Percentiles rank a stretch among this genome's conserved stretches.
These are phyloP conservation scores for Ceratocystiopsis minuta DNA, from an alignment of 2,329 filamentous ascomycete genomes.

Conservation along the genomic window DNA sequence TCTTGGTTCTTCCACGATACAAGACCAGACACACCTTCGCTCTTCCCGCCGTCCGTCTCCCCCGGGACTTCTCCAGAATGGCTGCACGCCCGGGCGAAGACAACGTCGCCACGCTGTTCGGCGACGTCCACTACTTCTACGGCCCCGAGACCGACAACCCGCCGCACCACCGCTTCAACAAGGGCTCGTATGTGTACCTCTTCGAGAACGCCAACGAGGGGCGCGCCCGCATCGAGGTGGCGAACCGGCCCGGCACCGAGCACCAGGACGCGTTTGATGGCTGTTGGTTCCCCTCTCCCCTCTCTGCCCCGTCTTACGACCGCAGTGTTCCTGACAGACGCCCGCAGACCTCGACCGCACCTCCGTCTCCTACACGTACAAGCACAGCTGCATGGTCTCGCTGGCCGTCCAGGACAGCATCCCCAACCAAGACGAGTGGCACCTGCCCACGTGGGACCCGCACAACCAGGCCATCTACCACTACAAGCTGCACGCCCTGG, in stretches of 20 bases:
- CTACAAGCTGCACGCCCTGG: constrained; percentile 57
- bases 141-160: constrained; percentile 46
- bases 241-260: constrained; percentile 54
- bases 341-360: constrained; percentile 44
- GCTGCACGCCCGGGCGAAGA: constrained; percentile 27
- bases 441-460: constrained; percentile 54
- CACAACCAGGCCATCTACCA: constrained; percentile 61
- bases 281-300: constrained; percentile 34
- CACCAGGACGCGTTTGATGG: constrained; percentile 68
- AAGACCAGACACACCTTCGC: too few species aligned
- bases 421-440: constrained; percentile 45
- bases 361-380: constrained; percentile 52
- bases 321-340: not conserved
- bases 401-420: constrained; percentile 38
- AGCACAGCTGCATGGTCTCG: constrained; percentile 53
- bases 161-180: constrained; percentile 65
- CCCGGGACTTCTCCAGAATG: too few species aligned
- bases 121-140: constrained; percentile 66
- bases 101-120: constrained; percentile 39
- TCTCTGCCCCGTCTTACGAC: not conserved
- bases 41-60: too few species aligned
- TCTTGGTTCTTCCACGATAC: too few species aligned
- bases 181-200: constrained; percentile 62
- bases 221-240: constrained; percentile 55
- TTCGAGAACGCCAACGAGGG: constrained; percentile 54